A percentile compares a stretch with the other conserved stretches of the same genome.
Evolutionary conservation across 1,139 yeast species (phyloP).

Genomic region (Taiozyma sp.): DNA sequence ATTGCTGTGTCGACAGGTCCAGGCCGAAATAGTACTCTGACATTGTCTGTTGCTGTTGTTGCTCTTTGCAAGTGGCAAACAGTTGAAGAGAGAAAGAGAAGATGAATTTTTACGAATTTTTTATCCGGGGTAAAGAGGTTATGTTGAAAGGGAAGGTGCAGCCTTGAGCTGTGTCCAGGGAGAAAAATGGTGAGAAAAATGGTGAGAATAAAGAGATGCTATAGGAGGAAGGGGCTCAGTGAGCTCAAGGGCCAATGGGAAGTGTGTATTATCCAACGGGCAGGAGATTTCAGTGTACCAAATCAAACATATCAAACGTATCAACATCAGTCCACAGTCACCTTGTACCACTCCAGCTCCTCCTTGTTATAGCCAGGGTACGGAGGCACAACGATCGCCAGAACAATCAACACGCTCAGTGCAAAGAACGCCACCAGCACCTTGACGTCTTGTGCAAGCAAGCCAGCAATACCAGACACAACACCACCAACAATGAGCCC

Average conservation of each 20-base stretch:
- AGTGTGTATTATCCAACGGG: too few species aligned
- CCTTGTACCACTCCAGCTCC: constrained; percentile 22
- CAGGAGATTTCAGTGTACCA: too few species aligned
- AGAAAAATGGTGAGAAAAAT: too few species aligned
- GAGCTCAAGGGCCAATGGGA: too few species aligned
- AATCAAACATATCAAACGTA: background rate
- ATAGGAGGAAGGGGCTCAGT: too few species aligned
- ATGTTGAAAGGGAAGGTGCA: background rate
- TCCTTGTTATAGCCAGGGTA: constrained; percentile 49
- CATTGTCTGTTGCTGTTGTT: background rate
- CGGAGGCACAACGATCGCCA: constrained; percentile 46
- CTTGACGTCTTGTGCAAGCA: constrained; percentile 36
- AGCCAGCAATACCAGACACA: constrained; percentile 36
- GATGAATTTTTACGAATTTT: background rate
- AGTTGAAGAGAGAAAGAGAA: background rate
- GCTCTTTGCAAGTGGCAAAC: background rate
- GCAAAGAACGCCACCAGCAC: constrained; percentile 35
- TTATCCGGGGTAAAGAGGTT: background rate
- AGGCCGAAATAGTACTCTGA: constrained; percentile 47
- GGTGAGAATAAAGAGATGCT: too few species aligned
- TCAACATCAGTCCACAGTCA: constrained; percentile 2
- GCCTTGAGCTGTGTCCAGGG: background rate
- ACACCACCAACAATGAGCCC: constrained; percentile 30
- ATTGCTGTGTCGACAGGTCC: constrained; percentile 87
- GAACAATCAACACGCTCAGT: constrained; percentile 31